Percentiles rank a stretch among this genome's conserved stretches.
phyloP scores from a whole-genome alignment of 225 moss, liverwort and hornwort species.

The Pseudoscleropodium purum region DNA sequence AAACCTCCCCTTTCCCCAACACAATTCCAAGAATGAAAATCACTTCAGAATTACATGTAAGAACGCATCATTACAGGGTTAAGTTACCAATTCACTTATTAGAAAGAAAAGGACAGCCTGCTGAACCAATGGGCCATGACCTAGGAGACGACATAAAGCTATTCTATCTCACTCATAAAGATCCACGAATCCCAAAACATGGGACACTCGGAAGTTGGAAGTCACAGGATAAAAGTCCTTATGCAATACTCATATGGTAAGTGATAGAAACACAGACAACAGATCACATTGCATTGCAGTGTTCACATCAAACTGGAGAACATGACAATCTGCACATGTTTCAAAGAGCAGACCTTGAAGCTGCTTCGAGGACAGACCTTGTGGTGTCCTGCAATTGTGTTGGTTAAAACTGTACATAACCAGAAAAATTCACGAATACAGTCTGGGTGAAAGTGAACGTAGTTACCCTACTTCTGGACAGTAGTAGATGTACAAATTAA shows the following conservation, averaged over 20 bases:
- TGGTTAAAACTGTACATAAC: constrained; percentile 38
- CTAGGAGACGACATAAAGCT: background rate
- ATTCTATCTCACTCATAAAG: background rate
- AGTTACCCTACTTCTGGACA: constrained; percentile 10
- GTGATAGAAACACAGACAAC: background rate
- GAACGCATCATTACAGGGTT: background rate
- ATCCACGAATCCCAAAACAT: background rate
- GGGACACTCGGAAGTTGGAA: background rate
- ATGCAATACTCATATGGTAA: background rate
- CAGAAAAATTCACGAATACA: constrained; percentile 21
- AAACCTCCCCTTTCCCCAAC: too few species aligned
- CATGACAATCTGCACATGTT: background rate
- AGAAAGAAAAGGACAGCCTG: background rate
- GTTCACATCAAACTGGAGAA: background rate
- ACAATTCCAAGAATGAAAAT: background rate
- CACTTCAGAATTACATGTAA: background rate
- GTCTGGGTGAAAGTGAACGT: constrained; percentile 1
- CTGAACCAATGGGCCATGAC: background rate
- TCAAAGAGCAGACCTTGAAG: constrained; percentile 9
- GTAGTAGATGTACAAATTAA: background rate
- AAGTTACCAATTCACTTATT: too few species aligned
- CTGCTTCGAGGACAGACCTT: constrained; percentile 22
- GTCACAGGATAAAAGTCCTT: background rate
- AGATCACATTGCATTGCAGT: background rate
- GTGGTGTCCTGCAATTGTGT: constrained; percentile 24